phyloP scores from a whole-genome alignment of 352 stramenopile species.

The Stephanocyclus meneghinianus region DNA sequence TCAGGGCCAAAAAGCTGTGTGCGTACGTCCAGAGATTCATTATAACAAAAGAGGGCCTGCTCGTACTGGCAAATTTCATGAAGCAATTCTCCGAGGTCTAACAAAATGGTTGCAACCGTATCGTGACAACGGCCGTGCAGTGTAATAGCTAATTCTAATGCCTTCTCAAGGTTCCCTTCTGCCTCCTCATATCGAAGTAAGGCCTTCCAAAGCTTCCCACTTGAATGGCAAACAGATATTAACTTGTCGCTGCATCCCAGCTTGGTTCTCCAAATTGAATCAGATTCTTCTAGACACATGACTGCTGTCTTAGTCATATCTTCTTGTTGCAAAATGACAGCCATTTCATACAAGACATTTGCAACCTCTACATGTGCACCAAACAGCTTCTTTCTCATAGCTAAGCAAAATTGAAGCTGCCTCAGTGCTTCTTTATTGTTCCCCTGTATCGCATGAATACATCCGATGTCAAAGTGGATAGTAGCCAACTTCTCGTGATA shows the following conservation, averaged over 20 bases:
- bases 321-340: constrained; percentile 31
- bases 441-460: constrained; percentile 36
- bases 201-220: constrained; percentile 56
- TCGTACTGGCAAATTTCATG: constrained; percentile 55
- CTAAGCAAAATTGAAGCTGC: constrained; percentile 48
- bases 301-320: constrained; percentile 27
- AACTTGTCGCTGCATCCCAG: constrained; percentile 52
- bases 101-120: constrained; percentile 44
- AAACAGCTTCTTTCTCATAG: constrained; percentile 43
- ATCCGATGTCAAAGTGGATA: constrained; percentile 59
- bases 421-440: constrained; percentile 33
- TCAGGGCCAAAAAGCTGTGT: constrained; percentile 32
- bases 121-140: constrained; percentile 49
- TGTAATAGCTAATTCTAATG: constrained; percentile 49
- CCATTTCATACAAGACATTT: constrained; percentile 60
- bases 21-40: constrained; percentile 48
- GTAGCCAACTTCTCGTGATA: constrained; percentile 44
- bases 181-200: constrained; percentile 40
- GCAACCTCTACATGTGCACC: constrained; percentile 58
- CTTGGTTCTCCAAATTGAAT: constrained; percentile 58
- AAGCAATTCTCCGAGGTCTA: constrained; percentile 56
- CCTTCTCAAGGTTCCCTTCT: constrained; percentile 51
- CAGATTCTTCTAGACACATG: constrained; percentile 47
- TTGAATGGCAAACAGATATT: constrained; percentile 43
- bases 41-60: constrained; percentile 53